These are phyloP conservation scores for Ulmus americana DNA, from an alignment of 331 rosid genomes.

Conservation along the genomic window DNA sequence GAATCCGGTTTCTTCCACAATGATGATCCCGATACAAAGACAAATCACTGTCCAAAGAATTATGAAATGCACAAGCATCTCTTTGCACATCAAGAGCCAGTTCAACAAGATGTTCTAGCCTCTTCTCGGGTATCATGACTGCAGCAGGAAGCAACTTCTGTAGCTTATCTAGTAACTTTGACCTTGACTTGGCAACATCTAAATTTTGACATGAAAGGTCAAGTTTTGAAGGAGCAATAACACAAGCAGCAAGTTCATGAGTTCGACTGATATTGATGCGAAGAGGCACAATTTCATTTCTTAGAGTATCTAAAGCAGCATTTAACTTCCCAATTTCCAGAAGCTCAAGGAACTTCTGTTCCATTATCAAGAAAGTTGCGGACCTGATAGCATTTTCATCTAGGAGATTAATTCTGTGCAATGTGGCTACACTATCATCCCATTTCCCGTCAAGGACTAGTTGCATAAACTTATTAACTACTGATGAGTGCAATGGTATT, in stretches of 20 bases:
- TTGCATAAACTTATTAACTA: slow-evolving; percentile 16
- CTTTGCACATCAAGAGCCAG: slow-evolving; percentile 17
- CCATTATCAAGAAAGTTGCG: slow-evolving; percentile 6
- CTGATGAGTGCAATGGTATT: slow-evolving; percentile 8
- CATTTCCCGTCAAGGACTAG: slow-evolving; percentile 15
- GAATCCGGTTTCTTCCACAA: slow-evolving; percentile 14
- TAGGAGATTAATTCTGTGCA: neutral
- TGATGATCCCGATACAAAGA: slow-evolving; percentile 15
- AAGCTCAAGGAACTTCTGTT: slow-evolving; percentile 16
- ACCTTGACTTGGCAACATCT: slow-evolving; percentile 11
- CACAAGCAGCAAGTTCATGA: slow-evolving; percentile 3
- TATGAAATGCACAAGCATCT: slow-evolving; percentile 16
- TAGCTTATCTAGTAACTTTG: slow-evolving; percentile 13
- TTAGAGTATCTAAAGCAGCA: slow-evolving; percentile 11
- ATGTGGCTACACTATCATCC: slow-evolving; percentile 15
- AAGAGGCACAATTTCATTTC: slow-evolving; percentile 14
- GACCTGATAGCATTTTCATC: slow-evolving; percentile 11
- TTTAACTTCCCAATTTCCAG: slow-evolving; percentile 1
- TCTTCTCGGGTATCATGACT: slow-evolving; percentile 1
- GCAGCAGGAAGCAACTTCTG: slow-evolving; percentile 15
- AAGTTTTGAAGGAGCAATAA: neutral
- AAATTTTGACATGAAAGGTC: slow-evolving; percentile 4
- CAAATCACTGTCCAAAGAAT: slow-evolving; percentile 3
- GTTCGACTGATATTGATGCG: slow-evolving; percentile 3
- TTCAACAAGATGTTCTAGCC: slow-evolving; percentile 19